Evolutionary conservation across 108 stramenopile genomes (phyloP), one percentile per base, ranked within the genome.

Genomic region (Cyclotella kingstonii): DNA sequence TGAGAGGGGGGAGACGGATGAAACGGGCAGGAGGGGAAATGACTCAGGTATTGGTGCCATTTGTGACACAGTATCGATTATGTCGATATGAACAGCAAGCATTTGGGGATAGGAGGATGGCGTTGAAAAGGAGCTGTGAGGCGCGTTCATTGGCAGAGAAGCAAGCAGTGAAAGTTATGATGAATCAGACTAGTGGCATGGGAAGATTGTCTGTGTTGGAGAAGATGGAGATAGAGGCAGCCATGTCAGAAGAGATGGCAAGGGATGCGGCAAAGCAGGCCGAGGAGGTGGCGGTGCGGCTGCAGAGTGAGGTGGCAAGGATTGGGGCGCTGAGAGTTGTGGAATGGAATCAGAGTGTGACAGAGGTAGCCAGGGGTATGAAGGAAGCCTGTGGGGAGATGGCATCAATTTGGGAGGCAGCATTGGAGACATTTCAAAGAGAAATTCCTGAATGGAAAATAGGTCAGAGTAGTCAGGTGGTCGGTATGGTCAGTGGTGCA

Each of bases 1-100:
- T 94, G 54, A 58, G 93, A 41, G 34, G 68, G 19, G 84, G 82
- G 7, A 75, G 93, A 0, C 77, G 93, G 14, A 81, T 77, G 49
- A 91, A 91, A 58, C 78, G 90, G 27, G 52, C 83, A 18, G 84
- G 84, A 11, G 25, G 86, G 71, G 93, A 94, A 68, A 40, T 89
- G 22, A 57, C 66, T 34, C 88, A 84, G 23, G 88, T 88, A 17
- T 63, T 86, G 45, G 52, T 79, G 2, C 76, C 89, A 29, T 90
- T 87, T 62, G 59, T 79, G 49, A 54, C 66, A 15, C 90, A 94
- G 63, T 89, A 89, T 81, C 82, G 81, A 38, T 28, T 84, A 54
- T 84, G 85, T 44, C 72, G 81, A 19, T 84, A 89, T 52, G 90
- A 87, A 60, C 80, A 81, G 42, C 70, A 79, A 83, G 93, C 93